Base-by-base conservation (phyloP, 2,329 filamentous ascomycete genomes). In the Colletotrichum chlorophyti region DNA sequence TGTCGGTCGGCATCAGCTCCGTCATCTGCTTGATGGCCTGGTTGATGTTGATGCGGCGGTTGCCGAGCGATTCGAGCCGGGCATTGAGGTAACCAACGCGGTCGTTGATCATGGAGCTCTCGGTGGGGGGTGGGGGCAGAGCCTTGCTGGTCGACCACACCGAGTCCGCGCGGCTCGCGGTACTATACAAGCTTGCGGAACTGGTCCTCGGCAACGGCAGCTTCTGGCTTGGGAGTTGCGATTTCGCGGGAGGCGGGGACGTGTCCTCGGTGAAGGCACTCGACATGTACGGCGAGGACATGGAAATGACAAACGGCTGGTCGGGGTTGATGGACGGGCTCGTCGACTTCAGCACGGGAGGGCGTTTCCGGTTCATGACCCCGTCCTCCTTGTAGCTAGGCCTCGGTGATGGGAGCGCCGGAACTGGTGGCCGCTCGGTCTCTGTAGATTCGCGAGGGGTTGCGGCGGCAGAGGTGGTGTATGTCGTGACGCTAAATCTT, bases 11-110 rank as follows among this genome's bases (percentile, higher is more conserved):
- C 79, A 93, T 90, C 58, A 93, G 81, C 70, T 91, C 86, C 58
- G 87, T 91, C 79, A 94, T 87, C 71, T 94, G 90, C 62, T 83
- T 79, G 69, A 95, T 91, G 61, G 89, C 86, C 21, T 81, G 86
- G 68, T 85, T 83, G 67, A 94, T 85, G 73, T 93, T 94, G 60
- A 82, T 78, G 52, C 88, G 85, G 40, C 90, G 85, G 67, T 90
- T 86, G 2, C 79, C 78, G 6, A 95, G 80, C 43, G 83, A 81
- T 34, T 86, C 80, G 31, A 91, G 83, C 65, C 85, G 83, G 3
- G 87, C 85, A 66, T 89, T 85, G 27, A 95, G 79, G 58, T 83
- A 79, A 10, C 85, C 81, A 6, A 94, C 84, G 24, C 88, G 87
- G 68, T 89, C 87, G 31, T 83, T 78, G 2, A 84, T 79, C 5